Base-by-base conservation (phyloP, 2,329 filamentous ascomycete genomes). In the Cytospora piceae region DNA sequence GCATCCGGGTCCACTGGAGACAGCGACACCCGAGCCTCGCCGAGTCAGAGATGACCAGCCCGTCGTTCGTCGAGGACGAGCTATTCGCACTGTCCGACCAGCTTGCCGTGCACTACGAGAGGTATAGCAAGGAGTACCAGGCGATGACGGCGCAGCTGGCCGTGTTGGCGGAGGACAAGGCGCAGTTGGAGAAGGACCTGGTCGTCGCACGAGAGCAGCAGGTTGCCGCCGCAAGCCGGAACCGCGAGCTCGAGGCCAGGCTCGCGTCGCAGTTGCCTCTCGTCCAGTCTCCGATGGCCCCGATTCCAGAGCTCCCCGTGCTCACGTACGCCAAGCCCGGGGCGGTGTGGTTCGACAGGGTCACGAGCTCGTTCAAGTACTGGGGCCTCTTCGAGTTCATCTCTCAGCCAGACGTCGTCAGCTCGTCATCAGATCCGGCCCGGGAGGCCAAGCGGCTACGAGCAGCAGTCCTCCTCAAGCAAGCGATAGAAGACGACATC, bases 401-500 rank as follows among this genome's bases (percentile, higher is more conserved):
- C 51, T 63, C 60, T 3, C 58, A 63, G 51, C 54, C 55, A 6
- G 63, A 67, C 29, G 54, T 55, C 7, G 39, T 57, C 11, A 20
- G 39, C 32, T 54, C 61, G 14, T 42, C 8, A 32, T 54, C 52
- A 12, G 61, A 58, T 20, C 46, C 55, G 15, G 39, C 39, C 15
- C 61, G 66, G 11, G 54, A 59, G 20, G 32, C 37, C 24, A 49
- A 55, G 22, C 58, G 66, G 31, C 55, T 67, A n/a, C 62, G 63
- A 15, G 63, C 66, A n/a, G 55, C 54, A 0, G 42, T 63, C 1
- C 34, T 67, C 1, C 59, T 67, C 8, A 67, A 67, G 32, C 54
- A 56, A 2, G 66, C 66, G n/a, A 39, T 67, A 31, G 58, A 65
- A n/a, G 66, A 67, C 55, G 63, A 67, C 27, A 63, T 67, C 39